Evolutionary conservation across 805 yeast species (phyloP).

Genomic region (Pichia californica): DNA sequence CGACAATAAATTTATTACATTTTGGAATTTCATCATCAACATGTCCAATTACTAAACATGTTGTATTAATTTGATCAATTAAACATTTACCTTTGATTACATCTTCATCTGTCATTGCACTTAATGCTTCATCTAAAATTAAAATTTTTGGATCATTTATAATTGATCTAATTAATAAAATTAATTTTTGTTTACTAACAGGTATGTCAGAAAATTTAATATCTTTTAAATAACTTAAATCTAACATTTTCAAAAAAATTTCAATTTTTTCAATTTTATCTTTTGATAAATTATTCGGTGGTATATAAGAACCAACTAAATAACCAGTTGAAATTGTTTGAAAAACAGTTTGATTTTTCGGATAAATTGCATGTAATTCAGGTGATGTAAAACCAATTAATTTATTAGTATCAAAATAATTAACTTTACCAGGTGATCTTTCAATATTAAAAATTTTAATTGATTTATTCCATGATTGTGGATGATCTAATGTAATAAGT

Average conservation of each 20-base stretch:
- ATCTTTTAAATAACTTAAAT: constrained; percentile 34
- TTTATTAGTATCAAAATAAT: constrained; percentile 72
- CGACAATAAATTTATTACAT: constrained; percentile 46
- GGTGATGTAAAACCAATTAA: constrained; percentile 87
- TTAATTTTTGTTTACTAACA: constrained; percentile 71
- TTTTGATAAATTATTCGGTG: constrained; percentile 35
- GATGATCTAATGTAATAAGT: constrained; percentile 88
- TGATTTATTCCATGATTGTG: constrained; percentile 84
- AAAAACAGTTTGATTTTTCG: constrained; percentile 43
- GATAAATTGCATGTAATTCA: constrained; percentile 85
- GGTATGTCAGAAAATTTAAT: constrained; percentile 46
- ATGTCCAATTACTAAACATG: constrained; percentile 79
- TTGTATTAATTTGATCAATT: constrained; percentile 49
- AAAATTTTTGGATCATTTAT: constrained; percentile 72
- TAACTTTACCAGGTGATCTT: constrained; percentile 67
- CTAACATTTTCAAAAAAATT: constrained; percentile 41
- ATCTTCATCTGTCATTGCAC: constrained; percentile 73
- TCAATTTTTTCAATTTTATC: constrained; percentile 36
- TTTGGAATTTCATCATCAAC: constrained; percentile 71
- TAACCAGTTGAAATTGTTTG: constrained; percentile 70
- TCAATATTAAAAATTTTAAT: constrained; percentile 58
- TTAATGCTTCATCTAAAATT: constrained; percentile 87
- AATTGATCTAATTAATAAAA: constrained; percentile 68
- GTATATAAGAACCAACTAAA: constrained; percentile 56
- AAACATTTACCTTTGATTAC: constrained; percentile 49